Percentiles rank a stretch among this genome's conserved stretches.
phyloP scores from a whole-genome alignment of 208 protist genomes.

The Wallacemonas sp. region DNA sequence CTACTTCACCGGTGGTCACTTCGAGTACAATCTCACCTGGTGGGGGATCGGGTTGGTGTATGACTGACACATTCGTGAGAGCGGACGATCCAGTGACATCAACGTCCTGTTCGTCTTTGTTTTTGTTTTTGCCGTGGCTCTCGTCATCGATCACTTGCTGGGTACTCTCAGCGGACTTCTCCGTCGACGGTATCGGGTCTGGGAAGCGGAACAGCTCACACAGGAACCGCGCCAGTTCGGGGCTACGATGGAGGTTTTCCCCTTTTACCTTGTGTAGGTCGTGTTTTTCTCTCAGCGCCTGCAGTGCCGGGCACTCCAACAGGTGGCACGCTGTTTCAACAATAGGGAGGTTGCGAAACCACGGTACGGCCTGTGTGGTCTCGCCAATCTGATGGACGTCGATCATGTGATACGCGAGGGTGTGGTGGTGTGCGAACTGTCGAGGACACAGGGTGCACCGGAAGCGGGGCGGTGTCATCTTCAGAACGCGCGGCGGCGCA shows the following conservation, averaged over 20 bases:
- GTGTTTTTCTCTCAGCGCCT: not conserved
- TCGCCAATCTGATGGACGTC: not conserved
- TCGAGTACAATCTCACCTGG: not conserved
- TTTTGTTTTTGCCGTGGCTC: not conserved
- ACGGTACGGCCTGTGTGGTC: not conserved
- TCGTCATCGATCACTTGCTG: not conserved
- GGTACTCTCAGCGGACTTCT: not conserved
- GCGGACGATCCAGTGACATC: too few relatives aligned
- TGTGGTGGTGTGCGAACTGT: not conserved
- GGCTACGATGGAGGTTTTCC: slow-evolving; percentile 5
- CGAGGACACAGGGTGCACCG: not conserved
- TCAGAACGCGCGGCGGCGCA: not conserved
- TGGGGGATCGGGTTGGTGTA: not conserved
- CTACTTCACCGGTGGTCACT: not conserved
- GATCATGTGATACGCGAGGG: not conserved
- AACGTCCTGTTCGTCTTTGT: not conserved
- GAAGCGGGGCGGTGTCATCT: not conserved
- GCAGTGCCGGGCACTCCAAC: slow-evolving; percentile 6
- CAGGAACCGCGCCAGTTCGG: not conserved
- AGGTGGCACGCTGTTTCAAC: slow-evolving; percentile 1
- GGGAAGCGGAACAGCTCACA: slow-evolving; percentile 1
- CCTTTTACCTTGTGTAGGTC: not conserved
- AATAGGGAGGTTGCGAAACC: not conserved
- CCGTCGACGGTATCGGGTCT: not conserved
- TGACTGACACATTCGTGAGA: not conserved